phyloP scores from a whole-genome alignment of 129 eudicot genomes.

The Saposhnikovia divaricata region DNA sequence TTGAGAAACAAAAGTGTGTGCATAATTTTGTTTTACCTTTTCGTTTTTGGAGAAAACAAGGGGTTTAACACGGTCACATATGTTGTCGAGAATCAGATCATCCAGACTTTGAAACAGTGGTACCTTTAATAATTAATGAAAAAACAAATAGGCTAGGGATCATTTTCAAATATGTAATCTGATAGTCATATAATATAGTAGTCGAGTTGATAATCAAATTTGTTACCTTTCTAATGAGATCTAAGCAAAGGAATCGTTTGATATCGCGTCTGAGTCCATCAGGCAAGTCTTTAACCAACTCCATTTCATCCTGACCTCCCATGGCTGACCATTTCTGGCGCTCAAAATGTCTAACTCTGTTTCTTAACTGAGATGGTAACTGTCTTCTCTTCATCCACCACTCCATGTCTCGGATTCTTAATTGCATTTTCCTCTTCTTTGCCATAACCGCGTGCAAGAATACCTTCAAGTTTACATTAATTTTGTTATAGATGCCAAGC shows the following conservation, averaged over 20 bases:
- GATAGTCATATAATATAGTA: not conserved
- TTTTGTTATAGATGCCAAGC: not conserved
- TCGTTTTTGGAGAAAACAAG: constrained; percentile 79
- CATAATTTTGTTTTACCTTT: constrained; percentile 41
- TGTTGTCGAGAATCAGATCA: constrained; percentile 84
- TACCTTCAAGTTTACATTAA: constrained; percentile 33
- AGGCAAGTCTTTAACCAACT: constrained; percentile 69
- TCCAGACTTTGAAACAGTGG: constrained; percentile 83
- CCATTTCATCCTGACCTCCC: constrained; percentile 95
- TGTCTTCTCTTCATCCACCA: constrained; percentile 99
- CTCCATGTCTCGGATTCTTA: constrained; percentile 85
- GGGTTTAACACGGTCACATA: constrained; percentile 84
- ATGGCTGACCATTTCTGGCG: constrained; percentile 70
- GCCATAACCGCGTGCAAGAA: constrained; percentile 95
- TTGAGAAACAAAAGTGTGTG: not conserved
- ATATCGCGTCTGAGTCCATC: constrained; percentile 99
- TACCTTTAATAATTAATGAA: constrained; percentile 30
- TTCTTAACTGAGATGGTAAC: constrained; percentile 62
- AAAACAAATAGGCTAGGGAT: not conserved
- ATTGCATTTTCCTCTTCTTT: constrained; percentile 83
- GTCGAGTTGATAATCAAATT: not conserved
- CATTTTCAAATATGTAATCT: not conserved
- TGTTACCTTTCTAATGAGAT: constrained; percentile 66
- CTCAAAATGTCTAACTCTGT: constrained; percentile 79
- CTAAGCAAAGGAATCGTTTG: constrained; percentile 78